Evolutionary conservation across 2,329 filamentous ascomycete genomes (phyloP), one percentile per base, ranked within the genome.

Genomic region (Coleophoma cylindrospora): DNA sequence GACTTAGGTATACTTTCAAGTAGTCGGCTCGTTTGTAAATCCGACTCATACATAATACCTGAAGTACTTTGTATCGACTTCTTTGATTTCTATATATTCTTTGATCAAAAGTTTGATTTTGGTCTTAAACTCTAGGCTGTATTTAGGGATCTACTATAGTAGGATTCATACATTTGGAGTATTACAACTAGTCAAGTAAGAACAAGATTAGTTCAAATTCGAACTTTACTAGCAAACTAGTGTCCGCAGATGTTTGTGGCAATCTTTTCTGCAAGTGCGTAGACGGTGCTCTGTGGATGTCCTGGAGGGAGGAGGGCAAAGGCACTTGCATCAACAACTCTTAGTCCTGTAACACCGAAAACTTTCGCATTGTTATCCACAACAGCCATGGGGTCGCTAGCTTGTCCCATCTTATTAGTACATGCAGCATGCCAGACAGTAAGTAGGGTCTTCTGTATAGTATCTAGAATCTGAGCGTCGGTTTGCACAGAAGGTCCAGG

Each of bases 401-500:
- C 8, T 49, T 63, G 70, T 0, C 80, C 80, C 80, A 85, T 84
- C 61, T 74, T 75, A 9, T 70, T 72, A 0, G 80, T 84, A 0
- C 77, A 76, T 0, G 68, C 75, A 69, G 74, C 80, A 61, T 78
- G 80, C 74, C 71, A 82, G 36, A 59, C 50, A 9, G 49, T 40
- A 14, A 34, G 27, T 12, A 69, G 5, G 66, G 65, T 33, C 51
- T 55, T 12, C 59, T 59, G 14, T 58, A 53, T 19, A 48, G 51
- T 47, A 6, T 44, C 47, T 17, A 56, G 40, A 34, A 63, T 59
- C 43, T 63, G 40, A 6, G 44, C 60, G 53, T 63, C 56, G 9
- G 51, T 59, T n/a, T 53, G 45, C 1, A 55, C 49, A 4, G 36
- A 37, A 6, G 32, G n/a, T 8, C 60, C 58, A 3, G 59, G 60